phyloP scores from a whole-genome alignment of 495 filamentous ascomycete species.

The Pyrenopolyporus hunteri region DNA sequence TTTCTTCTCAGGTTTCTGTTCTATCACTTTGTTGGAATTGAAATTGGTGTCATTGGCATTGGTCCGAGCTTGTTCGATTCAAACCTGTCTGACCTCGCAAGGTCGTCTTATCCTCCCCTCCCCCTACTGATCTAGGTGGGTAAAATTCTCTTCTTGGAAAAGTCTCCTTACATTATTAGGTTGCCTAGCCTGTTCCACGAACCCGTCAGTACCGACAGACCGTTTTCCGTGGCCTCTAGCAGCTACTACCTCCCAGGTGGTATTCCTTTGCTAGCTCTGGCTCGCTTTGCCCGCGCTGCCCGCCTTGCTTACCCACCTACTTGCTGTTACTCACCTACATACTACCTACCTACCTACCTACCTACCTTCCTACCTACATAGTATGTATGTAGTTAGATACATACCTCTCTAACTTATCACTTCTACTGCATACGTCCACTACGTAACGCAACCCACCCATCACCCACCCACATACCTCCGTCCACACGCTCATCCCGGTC shows the following conservation, averaged over 20 bases:
- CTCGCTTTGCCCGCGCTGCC: no score
- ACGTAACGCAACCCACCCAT: conserved; percentile 29
- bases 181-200: not conserved
- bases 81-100: conserved; percentile 13
- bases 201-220: not conserved
- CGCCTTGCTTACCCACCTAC: not conserved
- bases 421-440: not conserved
- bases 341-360: not conserved
- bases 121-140: conserved; percentile 5
- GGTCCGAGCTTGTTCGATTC: conserved; percentile 15
- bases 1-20: not conserved
- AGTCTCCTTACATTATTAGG: not conserved
- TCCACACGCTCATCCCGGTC: conserved; percentile 22
- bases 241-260: not conserved
- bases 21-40: conserved; percentile 20
- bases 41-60: conserved; percentile 18
- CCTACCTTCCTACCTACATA: not conserved
- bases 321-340: no score
- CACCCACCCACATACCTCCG: conserved; percentile 6
- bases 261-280: no score
- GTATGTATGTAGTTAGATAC: not conserved
- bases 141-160: conserved; percentile 1
- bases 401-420: not conserved
- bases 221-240: not conserved
- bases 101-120: not conserved